A percentile compares a stretch with the other conserved stretches of the same genome.
Evolutionary conservation across 108 stramenopile species (phyloP).

Genomic region (Fragilariopsis cylindrus): DNA sequence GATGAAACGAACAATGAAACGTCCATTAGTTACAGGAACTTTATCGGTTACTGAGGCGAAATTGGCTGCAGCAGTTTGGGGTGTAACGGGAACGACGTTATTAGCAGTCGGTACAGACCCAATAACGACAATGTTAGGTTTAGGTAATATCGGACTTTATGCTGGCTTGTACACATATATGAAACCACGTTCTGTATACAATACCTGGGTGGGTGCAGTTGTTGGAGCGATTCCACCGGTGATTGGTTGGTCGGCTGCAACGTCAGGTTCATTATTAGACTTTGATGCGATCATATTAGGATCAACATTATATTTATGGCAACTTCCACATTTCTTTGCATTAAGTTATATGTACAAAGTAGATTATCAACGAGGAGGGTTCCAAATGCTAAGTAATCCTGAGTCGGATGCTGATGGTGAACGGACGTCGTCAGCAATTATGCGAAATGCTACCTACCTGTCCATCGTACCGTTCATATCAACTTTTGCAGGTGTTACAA

Average conservation of each 20-base stretch:
- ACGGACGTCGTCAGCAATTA: slow-evolving; percentile 79
- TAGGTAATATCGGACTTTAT: slow-evolving; percentile 93
- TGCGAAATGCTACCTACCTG: slow-evolving; percentile 85
- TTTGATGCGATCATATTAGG: slow-evolving; percentile 83
- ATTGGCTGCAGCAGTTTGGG: slow-evolving; percentile 73
- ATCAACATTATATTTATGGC: slow-evolving; percentile 93
- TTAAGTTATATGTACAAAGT: slow-evolving; percentile 92
- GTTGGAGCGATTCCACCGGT: slow-evolving; percentile 98
- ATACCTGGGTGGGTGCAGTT: slow-evolving; percentile 98
- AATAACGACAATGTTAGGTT: slow-evolving; percentile 85
- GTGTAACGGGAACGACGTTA: slow-evolving; percentile 66
- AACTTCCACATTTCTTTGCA: slow-evolving; percentile 99
- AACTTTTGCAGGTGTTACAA: slow-evolving; percentile 81
- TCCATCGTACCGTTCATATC: slow-evolving; percentile 84
- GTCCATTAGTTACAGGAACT: slow-evolving; percentile 85
- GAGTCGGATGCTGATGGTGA: slow-evolving; percentile 64
- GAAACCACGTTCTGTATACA: slow-evolving; percentile 90
- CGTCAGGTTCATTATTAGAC: slow-evolving; percentile 72
- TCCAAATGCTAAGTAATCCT: slow-evolving; percentile 64
- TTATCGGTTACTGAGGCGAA: slow-evolving; percentile 61
- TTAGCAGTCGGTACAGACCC: slow-evolving; percentile 90
- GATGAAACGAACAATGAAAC: slow-evolving; percentile 93
- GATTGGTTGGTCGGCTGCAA: slow-evolving; percentile 98
- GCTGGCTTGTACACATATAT: slow-evolving; percentile 95
- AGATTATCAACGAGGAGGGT: slow-evolving; percentile 84